phyloP scores from a whole-genome alignment of 202 grass and related monocot species.

The Digitaria exilis region DNA sequence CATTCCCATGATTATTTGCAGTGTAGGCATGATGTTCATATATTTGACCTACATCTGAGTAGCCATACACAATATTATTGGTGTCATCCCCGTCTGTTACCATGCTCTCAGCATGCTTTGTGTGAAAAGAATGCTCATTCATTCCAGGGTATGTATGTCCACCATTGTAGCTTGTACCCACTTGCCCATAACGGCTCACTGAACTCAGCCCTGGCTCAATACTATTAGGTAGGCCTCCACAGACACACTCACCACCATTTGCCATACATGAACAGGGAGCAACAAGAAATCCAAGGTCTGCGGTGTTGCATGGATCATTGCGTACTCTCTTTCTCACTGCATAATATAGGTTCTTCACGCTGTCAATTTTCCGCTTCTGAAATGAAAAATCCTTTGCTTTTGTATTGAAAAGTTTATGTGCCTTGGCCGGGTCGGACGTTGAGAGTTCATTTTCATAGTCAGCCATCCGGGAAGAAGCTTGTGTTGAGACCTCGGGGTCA shows the following conservation, averaged over 20 bases:
- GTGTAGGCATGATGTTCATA: constrained; percentile 49
- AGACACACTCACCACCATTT: constrained; percentile 41
- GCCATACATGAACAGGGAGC: constrained; percentile 42
- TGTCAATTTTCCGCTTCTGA: constrained; percentile 76
- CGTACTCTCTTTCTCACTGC: constrained; percentile 67
- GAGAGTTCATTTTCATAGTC: constrained; percentile 70
- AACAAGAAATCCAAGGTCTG: constrained; percentile 57
- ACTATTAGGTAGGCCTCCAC: constrained; percentile 44
- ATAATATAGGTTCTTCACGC: constrained; percentile 75
- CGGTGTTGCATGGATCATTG: constrained; percentile 47
- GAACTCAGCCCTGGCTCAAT: constrained; percentile 44
- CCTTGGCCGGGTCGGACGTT: constrained; percentile 57
- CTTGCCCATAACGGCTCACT: constrained; percentile 45
- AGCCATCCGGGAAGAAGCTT: constrained; percentile 70
- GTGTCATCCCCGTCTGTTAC: constrained; percentile 37
- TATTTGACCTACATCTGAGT: constrained; percentile 51
- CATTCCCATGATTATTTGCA: constrained; percentile 46
- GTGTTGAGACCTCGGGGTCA: constrained; percentile 59
- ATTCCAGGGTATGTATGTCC: constrained; percentile 52
- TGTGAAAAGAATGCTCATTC: constrained; percentile 51
- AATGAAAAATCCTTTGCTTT: constrained; percentile 64
- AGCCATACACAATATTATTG: constrained; percentile 43
- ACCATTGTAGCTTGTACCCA: constrained; percentile 37
- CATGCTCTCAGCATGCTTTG: constrained; percentile 46
- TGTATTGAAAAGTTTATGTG: constrained; percentile 55